Conservation (phyloP, 306 rosid genomes). For the Albizia julibrissin region DNA sequence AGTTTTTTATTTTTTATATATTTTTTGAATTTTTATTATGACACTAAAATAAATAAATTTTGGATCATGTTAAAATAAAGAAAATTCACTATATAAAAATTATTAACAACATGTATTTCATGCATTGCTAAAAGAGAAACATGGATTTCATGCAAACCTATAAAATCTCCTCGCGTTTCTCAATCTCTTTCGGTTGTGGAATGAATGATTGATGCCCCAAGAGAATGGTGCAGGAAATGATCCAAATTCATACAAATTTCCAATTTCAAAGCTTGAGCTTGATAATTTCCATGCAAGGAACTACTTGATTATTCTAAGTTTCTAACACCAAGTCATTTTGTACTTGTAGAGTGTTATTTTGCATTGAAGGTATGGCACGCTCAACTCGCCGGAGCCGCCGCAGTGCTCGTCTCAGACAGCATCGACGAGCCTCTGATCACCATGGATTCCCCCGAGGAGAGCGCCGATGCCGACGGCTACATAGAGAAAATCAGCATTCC, state of each 20-base stretch:
- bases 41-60: no score
- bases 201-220: not conserved
- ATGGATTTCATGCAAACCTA: not conserved
- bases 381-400: slow-evolving; percentile 88
- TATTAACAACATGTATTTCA: no score
- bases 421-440: slow-evolving; percentile 74
- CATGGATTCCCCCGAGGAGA: slow-evolving; percentile 87
- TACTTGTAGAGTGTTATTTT: slow-evolving; percentile 77
- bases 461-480: slow-evolving; percentile 70
- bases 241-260: not conserved
- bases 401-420: slow-evolving; percentile 79
- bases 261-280: not conserved
- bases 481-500: slow-evolving; percentile 77
- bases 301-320: not conserved
- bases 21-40: no score
- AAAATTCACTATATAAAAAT: no score
- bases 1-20: no score
- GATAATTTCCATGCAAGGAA: not conserved
- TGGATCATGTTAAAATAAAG: no score
- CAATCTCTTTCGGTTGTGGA: not conserved
- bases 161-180: not conserved
- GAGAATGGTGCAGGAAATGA: not conserved
- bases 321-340: slow-evolving; percentile 14
- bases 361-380: slow-evolving; percentile 96
- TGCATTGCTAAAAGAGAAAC: no score